phyloP scores from a whole-genome alignment of 495 filamentous ascomycete genomes.

The Friedmanniomyces simplex region DNA sequence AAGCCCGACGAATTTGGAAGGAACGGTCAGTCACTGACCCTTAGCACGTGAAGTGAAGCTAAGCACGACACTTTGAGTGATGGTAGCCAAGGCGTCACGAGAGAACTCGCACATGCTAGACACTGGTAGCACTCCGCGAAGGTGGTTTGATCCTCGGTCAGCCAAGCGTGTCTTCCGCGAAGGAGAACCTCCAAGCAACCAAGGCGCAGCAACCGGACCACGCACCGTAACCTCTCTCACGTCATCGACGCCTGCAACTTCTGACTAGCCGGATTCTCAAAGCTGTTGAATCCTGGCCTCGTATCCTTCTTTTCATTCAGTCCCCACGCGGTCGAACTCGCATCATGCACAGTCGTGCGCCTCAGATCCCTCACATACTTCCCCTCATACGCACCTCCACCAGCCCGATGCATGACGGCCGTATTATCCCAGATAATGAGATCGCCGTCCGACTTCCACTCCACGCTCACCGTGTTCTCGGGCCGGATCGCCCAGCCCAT shows the following conservation, averaged over 20 bases:
- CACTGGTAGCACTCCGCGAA: too few relatives aligned
- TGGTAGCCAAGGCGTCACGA: too few relatives aligned
- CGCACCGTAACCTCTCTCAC: too few relatives aligned
- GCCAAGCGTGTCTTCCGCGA: too few relatives aligned
- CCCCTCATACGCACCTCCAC: constrained; percentile 40
- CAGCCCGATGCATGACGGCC: constrained; percentile 44
- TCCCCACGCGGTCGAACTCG: constrained; percentile 13
- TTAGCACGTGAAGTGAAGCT: too few relatives aligned
- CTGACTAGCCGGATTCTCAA: background rate
- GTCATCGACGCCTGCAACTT: background rate
- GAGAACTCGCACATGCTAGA: too few relatives aligned
- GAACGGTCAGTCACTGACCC: too few relatives aligned
- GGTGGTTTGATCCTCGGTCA: too few relatives aligned
- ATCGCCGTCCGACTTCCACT: constrained; percentile 41
- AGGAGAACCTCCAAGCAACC: too few relatives aligned
- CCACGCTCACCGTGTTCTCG: constrained; percentile 38
- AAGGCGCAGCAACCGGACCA: too few relatives aligned
- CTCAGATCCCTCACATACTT: constrained; percentile 44
- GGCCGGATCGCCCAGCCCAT: constrained; percentile 40
- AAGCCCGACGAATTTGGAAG: too few relatives aligned
- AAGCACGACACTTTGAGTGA: too few relatives aligned
- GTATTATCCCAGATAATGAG: constrained; percentile 50
- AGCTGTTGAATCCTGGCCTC: constrained; percentile 14
- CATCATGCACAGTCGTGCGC: constrained; percentile 40
- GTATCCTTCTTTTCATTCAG: constrained; percentile 8